Base-by-base conservation (phyloP, 805 yeast genomes). In the Myxozyma neotropica region DNA sequence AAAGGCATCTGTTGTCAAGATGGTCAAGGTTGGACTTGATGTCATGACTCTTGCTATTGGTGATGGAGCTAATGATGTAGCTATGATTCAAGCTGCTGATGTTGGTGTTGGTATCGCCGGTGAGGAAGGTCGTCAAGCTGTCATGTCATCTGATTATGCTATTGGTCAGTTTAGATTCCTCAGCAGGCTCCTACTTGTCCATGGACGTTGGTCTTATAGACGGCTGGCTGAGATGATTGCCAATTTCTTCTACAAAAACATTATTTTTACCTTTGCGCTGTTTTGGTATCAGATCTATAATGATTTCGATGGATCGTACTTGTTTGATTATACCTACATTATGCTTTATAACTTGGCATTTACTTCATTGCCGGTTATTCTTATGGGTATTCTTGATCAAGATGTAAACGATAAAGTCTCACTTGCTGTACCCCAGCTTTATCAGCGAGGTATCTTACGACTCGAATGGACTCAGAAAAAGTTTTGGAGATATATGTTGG, bases 31-130 rank as follows among this genome's bases (percentile, higher is more conserved):
- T 31, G 79, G 80, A 7, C 78, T 88, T 66, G 80, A 80, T 51
- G 94, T 88, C 35, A 86, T 87, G 84, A 87, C 94, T 0, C 77
- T 88, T 58, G 89, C 93, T 0, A 83, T 88, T 70, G 95, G 95
- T 33, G 95, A 88, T 71, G 95, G 95, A 64, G 89, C 94, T 26
- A 88, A 88, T 69, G 95, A 88, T 72, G 94, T 88, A 51, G 88
- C 94, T 7, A 88, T 88, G 95, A 88, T 88, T 63, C 93, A 87
- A 69, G 87, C 89, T 35, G 93, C 95, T 3, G 86, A 88, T 71
- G 84, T 88, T 35, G 95, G 95, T 58, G 86, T 88, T 39, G 95
- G 95, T 64, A 87, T 88, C 69, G 93, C 91, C 5, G 95, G 95
- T 65, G 89, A 87, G 67, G 95, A 88, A 74, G 95, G 95, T 60